Evolutionary conservation across 2,329 filamentous ascomycete species (phyloP), one percentile per base, ranked within the genome.

Genomic region (Lasiodiplodia hormozganensis): DNA sequence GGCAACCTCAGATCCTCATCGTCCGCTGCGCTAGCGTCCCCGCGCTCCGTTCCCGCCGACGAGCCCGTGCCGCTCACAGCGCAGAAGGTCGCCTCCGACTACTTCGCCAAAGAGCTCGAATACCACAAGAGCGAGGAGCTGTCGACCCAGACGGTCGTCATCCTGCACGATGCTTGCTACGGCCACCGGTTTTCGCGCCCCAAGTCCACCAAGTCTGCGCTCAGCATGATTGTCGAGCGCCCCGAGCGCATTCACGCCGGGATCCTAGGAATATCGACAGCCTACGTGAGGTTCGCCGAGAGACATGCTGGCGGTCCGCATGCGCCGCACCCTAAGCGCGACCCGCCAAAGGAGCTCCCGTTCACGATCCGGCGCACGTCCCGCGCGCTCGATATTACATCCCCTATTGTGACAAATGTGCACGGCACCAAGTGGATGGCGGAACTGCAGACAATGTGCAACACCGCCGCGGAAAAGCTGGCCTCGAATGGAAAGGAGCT

Each of bases 381-480:
- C 8, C 87, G 96, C 11, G 86, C 84, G 7, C 79, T 97, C 65
- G 82, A 92, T 6, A 84, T 99, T 38, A 87, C 86, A 21, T 93
- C 93, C 2, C 86, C 88, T 2, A 90, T 90, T 0, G 94, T 98
- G 7, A 95, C 93, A 7, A 93, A 95, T 76, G 94, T 99, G 0
- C 96, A 99, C 80, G 95, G 95, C 0, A 86, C 84, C 2, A 92
- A 92, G 71, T 97, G 95, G 95, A 97, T 98, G 94, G 89, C 92
- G 65, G 95, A 98, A 76, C 82, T 99, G 60, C 91, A 90, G 79
- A 83, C 86, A 8, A 93, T 98, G 91, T 98, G 96, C 77, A 86
- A 93, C 38, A 84, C 88, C 54, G 94, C 95, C 3, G 92, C 93
- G 75, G 85, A 87, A 5, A 95, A 92, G 75, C 84, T 98, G 65